These are phyloP conservation scores for Ballota nigra DNA, from an alignment of 257 asterid species.

Conservation along the genomic window DNA sequence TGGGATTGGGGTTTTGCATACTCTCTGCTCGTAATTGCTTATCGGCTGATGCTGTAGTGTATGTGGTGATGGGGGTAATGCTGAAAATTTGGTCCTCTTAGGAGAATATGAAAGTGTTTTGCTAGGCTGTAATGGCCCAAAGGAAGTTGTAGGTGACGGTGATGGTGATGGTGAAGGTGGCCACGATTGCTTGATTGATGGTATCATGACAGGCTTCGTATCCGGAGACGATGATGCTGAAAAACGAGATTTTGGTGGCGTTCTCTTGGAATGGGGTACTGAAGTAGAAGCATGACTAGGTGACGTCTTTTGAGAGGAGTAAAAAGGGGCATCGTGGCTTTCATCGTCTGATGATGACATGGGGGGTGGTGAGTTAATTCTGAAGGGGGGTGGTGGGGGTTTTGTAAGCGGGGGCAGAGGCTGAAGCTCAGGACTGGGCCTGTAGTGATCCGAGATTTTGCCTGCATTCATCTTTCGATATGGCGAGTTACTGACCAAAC, in stretches of 20 bases:
- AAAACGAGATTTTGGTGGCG: slow-evolving; percentile 73
- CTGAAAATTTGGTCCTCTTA: slow-evolving; percentile 54
- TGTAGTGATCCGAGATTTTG: slow-evolving; percentile 47
- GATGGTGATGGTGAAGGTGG: slow-evolving; percentile 31
- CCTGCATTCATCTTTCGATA: slow-evolving; percentile 45
- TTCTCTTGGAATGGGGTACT: slow-evolving; percentile 70
- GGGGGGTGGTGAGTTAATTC: slow-evolving; percentile 70
- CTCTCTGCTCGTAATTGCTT: slow-evolving; percentile 40
- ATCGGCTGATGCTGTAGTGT: slow-evolving; percentile 38
- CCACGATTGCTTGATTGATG: slow-evolving; percentile 50
- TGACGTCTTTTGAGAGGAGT: slow-evolving; percentile 52
- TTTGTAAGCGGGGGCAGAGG: slow-evolving; percentile 72
- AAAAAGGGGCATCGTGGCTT: slow-evolving; percentile 48
- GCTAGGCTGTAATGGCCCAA: slow-evolving; percentile 34
- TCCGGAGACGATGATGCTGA: slow-evolving; percentile 57
- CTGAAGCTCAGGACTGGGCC: slow-evolving; percentile 85
- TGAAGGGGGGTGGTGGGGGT: slow-evolving; percentile 65
- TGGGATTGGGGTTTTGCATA: slow-evolving; percentile 34
- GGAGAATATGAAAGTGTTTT: slow-evolving; percentile 47
- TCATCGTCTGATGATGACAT: slow-evolving; percentile 86
- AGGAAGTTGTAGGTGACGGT: slow-evolving; percentile 20
- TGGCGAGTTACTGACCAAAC: slow-evolving; percentile 46
- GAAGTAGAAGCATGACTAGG: slow-evolving; percentile 33
- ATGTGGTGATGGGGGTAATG: slow-evolving; percentile 69
- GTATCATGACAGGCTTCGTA: slow-evolving; percentile 37